phyloP scores from a whole-genome alignment of 2,329 filamentous ascomycete species.

The Aschersonia sp. region DNA sequence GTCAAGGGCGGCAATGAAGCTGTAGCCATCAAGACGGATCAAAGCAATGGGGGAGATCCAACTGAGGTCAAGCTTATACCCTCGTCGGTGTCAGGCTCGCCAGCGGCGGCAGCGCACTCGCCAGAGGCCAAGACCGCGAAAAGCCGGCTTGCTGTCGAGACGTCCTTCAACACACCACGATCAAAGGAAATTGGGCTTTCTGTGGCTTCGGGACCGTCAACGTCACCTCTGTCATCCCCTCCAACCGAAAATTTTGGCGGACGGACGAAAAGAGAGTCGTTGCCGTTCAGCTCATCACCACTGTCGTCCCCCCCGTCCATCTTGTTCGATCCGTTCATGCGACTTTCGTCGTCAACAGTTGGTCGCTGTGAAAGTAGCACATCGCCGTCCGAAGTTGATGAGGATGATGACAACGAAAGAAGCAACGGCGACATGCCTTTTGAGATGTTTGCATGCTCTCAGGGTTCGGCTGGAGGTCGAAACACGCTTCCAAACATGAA shows the following conservation, averaged over 20 bases:
- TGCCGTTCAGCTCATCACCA: constrained; percentile 32
- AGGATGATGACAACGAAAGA: constrained; percentile 12
- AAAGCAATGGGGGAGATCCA: not conserved
- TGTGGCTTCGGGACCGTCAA: constrained; percentile 9
- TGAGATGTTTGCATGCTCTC: constrained; percentile 23
- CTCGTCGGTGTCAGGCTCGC: not conserved
- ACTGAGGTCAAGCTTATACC: not conserved
- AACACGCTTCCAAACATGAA: constrained; percentile 45
- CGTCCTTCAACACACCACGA: constrained; percentile 5
- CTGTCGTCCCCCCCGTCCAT: constrained; percentile 40
- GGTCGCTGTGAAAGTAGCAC: constrained; percentile 21
- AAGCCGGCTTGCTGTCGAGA: constrained; percentile 1
- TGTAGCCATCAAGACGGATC: not conserved
- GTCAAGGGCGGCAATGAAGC: not conserved
- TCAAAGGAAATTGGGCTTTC: constrained; percentile 3
- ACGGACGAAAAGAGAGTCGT: constrained; percentile 8
- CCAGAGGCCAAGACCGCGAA: constrained; percentile 1
- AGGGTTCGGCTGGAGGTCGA: constrained; percentile 18
- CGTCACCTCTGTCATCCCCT: constrained; percentile 24
- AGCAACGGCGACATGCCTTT: constrained; percentile 19
- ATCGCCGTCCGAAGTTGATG: constrained; percentile 28
- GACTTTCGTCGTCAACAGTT: constrained; percentile 19
- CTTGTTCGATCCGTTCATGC: constrained; percentile 35
- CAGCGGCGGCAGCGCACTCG: constrained; percentile 2
- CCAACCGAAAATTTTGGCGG: constrained; percentile 16